Conservation (phyloP, 2,329 filamentous ascomycete species). For the Pseudofabraea citricarpa region DNA sequence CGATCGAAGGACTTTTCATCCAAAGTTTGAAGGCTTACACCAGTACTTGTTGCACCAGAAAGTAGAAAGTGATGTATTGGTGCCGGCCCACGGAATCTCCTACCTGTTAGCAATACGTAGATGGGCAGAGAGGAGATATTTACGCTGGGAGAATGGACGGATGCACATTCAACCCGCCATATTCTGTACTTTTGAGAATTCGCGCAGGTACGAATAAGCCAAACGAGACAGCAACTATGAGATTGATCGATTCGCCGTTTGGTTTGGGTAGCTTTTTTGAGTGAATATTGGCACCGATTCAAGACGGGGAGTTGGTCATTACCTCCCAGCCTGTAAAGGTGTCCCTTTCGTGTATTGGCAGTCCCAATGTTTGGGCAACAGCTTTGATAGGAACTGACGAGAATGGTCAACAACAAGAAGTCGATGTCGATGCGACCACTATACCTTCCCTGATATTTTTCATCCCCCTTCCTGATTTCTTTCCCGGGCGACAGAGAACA, state of each 20-base stretch:
- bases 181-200: constrained; percentile 64
- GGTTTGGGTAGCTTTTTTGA: constrained; percentile 46
- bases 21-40: constrained; percentile 83
- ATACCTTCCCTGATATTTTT: constrained; percentile 41
- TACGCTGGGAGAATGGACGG: constrained; percentile 86
- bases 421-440: background rate
- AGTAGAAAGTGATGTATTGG: constrained; percentile 85
- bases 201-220: constrained; percentile 80
- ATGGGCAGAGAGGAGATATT: constrained; percentile 16
- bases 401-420: background rate
- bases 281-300: constrained; percentile 3
- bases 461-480: constrained; percentile 69
- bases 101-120: background rate
- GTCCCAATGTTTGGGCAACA: constrained; percentile 55
- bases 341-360: constrained; percentile 70
- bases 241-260: constrained; percentile 50
- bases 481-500: constrained; percentile 77
- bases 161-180: constrained; percentile 90
- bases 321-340: constrained; percentile 81
- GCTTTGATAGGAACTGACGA: constrained; percentile 66
- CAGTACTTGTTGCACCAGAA: constrained; percentile 52
- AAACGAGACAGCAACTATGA: constrained; percentile 91
- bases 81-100: constrained; percentile 75
- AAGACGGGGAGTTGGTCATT: constrained; percentile 26
- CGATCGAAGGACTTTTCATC: constrained; percentile 73